These are phyloP conservation scores for Entoloma clypeatum DNA, from an alignment of 1,284 basidiomycete genomes.

Conservation along the genomic window DNA sequence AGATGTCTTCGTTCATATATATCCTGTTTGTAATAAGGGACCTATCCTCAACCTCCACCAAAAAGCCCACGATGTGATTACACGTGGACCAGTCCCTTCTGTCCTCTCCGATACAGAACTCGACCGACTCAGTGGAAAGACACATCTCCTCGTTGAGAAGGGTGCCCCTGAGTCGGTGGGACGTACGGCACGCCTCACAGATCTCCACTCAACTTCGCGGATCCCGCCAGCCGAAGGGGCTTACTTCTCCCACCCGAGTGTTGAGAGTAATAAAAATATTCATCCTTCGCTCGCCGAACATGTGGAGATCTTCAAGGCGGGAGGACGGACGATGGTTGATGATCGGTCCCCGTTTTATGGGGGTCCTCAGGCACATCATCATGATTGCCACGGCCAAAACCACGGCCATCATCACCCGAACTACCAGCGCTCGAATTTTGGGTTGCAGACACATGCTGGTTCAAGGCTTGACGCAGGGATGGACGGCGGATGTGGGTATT, in stretches of 20 bases:
- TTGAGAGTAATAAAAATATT: too few species aligned
- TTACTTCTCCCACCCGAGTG: constrained; percentile 7
- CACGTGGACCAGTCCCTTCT: constrained; percentile 26
- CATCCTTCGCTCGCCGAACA: too few species aligned
- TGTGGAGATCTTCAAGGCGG: too few species aligned
- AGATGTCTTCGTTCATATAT: too few species aligned
- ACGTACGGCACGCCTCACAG: constrained; percentile 13
- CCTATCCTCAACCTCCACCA: constrained; percentile 46
- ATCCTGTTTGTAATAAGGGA: constrained; percentile 31
- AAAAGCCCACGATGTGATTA: constrained; percentile 48
- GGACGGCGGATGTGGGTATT: constrained; percentile 4
- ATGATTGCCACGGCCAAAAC: background rate
- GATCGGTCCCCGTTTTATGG: too few species aligned
- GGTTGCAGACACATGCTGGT: constrained; percentile 6
- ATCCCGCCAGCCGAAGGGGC: constrained; percentile 12
- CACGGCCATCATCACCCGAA: too few species aligned
- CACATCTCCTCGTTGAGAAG: constrained; percentile 37
- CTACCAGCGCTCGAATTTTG: constrained; percentile 9
- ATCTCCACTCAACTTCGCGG: too few species aligned
- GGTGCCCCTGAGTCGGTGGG: constrained; percentile 8
- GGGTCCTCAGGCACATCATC: too few species aligned
- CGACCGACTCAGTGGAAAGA: constrained; percentile 61
- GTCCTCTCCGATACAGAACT: constrained; percentile 42
- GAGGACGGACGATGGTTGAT: too few species aligned
- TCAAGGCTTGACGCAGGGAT: too few species aligned